Evolutionary conservation across 306 rosid species (phyloP).

Genomic region (Ceratonia siliqua): DNA sequence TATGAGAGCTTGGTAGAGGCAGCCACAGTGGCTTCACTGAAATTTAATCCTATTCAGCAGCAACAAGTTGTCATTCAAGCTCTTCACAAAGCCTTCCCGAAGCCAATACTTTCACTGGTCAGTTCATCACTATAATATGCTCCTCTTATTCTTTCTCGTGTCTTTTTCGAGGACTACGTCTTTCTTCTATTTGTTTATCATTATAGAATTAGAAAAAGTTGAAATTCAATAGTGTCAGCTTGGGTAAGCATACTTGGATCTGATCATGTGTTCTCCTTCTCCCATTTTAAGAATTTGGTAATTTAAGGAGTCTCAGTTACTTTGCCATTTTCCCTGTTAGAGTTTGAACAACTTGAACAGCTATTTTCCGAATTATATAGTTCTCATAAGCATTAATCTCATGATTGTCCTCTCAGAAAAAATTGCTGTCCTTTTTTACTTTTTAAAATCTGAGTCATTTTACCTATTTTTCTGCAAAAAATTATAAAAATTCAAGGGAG

Average conservation of each 20-base stretch:
- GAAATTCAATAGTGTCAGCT: neutral
- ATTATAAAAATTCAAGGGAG: no score
- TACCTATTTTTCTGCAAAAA: no score
- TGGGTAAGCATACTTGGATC: neutral
- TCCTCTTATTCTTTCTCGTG: neutral
- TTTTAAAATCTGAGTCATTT: neutral
- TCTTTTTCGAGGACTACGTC: neutral
- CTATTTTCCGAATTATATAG: neutral
- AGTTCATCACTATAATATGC: slow-evolving; percentile 23
- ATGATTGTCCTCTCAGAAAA: neutral
- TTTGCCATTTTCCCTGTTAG: neutral
- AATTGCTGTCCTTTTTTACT: neutral
- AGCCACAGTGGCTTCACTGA: slow-evolving; percentile 51
- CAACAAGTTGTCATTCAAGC: slow-evolving; percentile 53
- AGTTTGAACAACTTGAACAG: neutral
- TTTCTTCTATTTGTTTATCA: neutral
- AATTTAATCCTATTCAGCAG: slow-evolving; percentile 55
- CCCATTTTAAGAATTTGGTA: neutral
- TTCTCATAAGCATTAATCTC: no score
- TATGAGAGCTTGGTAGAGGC: slow-evolving; percentile 81
- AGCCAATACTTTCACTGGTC: slow-evolving; percentile 61
- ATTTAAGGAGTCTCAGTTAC: neutral
- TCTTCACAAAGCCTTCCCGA: slow-evolving; percentile 71
- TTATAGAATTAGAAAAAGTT: neutral
- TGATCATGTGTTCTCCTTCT: neutral